phyloP scores from a whole-genome alignment of 331 rosid genomes.

The Arachis monticola region DNA sequence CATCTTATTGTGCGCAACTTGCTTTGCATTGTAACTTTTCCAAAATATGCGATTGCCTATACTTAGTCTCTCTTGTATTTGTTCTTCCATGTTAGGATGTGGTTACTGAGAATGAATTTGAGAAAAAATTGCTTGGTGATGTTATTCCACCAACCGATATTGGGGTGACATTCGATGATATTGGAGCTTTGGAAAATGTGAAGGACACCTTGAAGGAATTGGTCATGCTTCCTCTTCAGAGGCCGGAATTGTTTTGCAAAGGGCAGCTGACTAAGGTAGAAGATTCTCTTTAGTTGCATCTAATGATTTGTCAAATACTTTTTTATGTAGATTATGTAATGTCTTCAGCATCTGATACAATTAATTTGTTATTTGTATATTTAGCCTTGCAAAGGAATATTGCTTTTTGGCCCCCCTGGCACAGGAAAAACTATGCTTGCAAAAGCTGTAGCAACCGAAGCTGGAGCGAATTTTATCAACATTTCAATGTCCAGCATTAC shows the following conservation, averaged over 20 bases:
- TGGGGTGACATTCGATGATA: slow-evolving; percentile 93
- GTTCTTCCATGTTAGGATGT: slow-evolving; percentile 89
- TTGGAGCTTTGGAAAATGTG: slow-evolving; percentile 95
- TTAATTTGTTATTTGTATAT: slow-evolving; percentile 34
- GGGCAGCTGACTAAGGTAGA: slow-evolving; percentile 93
- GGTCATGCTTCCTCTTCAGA: slow-evolving; percentile 98
- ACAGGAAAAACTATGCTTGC: slow-evolving; percentile 99
- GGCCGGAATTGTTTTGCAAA: slow-evolving; percentile 93
- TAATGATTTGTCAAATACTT: slow-evolving; percentile 8
- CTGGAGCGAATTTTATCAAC: slow-evolving; percentile 97
- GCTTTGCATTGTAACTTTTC: not conserved
- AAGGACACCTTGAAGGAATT: slow-evolving; percentile 97
- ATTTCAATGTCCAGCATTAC: slow-evolving; percentile 98
- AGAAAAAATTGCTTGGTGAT: slow-evolving; percentile 93
- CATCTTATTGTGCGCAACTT: not conserved
- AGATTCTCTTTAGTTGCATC: slow-evolving; percentile 14
- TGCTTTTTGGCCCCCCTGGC: slow-evolving; percentile 98
- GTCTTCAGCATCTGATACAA: slow-evolving; percentile 10
- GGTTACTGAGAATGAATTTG: slow-evolving; percentile 94
- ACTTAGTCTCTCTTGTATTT: not conserved
- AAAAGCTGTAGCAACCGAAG: slow-evolving; percentile 99
- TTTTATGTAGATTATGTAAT: slow-evolving; percentile 23
- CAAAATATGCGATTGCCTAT: slow-evolving; percentile 8
- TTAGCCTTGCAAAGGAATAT: slow-evolving; percentile 98
- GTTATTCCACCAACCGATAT: slow-evolving; percentile 96